Evolutionary conservation across 306 rosid genomes (phyloP).

Genomic region (Albizia julibrissin): DNA sequence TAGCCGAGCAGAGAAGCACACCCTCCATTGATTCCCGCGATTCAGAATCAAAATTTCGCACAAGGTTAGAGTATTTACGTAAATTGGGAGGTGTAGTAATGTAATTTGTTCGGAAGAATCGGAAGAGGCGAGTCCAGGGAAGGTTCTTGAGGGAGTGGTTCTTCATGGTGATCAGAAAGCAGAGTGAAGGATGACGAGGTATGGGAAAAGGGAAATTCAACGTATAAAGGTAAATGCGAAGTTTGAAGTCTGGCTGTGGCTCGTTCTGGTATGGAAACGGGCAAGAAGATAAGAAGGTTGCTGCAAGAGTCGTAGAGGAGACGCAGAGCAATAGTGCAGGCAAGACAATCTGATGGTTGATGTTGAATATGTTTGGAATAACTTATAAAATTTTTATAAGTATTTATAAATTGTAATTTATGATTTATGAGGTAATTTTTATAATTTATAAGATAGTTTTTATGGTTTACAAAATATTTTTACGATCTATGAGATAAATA

Average conservation of each 20-base stretch:
- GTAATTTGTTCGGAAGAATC: conserved; percentile 6
- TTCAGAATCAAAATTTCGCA: conserved; percentile 32
- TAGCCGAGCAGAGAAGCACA: conserved; percentile 62
- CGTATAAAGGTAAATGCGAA: background rate
- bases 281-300: background rate
- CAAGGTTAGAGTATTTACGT: conserved; percentile 27
- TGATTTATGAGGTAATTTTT: too few species aligned
- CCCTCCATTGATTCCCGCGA: conserved; percentile 72
- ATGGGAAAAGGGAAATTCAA: background rate
- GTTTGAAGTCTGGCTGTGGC: background rate
- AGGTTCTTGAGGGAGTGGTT: conserved; percentile 36
- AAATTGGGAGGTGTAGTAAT: background rate
- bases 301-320: background rate
- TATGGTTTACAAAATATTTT: too few species aligned
- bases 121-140: conserved; percentile 24
- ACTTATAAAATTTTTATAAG: too few species aligned
- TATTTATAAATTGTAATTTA: too few species aligned
- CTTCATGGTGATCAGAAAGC: conserved; percentile 9
- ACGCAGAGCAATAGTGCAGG: background rate
- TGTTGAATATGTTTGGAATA: too few species aligned
- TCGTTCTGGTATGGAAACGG: background rate
- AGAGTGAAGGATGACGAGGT: background rate
- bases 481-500: too few species aligned
- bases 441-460: too few species aligned
- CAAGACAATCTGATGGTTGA: too few species aligned